Evolutionary conservation across 345 rosid species (phyloP).

Genomic region (Gossypium herbaceum): DNA sequence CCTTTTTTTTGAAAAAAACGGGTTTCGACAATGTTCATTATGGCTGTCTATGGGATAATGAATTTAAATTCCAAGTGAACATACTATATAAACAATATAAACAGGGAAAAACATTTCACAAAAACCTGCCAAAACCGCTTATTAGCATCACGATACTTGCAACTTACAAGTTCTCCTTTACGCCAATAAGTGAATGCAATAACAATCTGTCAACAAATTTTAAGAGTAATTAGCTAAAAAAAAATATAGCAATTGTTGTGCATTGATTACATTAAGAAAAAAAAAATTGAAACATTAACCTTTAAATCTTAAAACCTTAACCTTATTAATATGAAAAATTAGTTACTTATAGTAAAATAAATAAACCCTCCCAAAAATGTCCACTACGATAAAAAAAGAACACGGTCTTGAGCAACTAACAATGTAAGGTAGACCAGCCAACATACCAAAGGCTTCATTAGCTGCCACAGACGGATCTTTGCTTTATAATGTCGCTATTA

Average conservation of each 20-base stretch:
- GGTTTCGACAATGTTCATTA: not conserved
- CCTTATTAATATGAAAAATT: not conserved
- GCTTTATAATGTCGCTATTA: too few relatives aligned
- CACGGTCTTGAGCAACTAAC: too few relatives aligned
- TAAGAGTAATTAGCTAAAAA: slow-evolving; percentile 13
- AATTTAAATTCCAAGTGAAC: not conserved
- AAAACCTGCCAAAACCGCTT: slow-evolving; percentile 81
- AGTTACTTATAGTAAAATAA: not conserved
- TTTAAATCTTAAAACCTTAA: not conserved
- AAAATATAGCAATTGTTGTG: not conserved
- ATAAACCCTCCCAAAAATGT: not conserved
- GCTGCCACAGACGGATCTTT: too few relatives aligned
- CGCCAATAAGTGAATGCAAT: slow-evolving; percentile 87
- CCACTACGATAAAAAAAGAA: not conserved
- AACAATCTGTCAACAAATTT: slow-evolving; percentile 48
- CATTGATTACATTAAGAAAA: not conserved
- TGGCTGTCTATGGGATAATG: not conserved
- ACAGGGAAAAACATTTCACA: slow-evolving; percentile 6
- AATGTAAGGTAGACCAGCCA: too few relatives aligned
- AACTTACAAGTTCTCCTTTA: slow-evolving; percentile 62
- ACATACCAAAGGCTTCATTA: too few relatives aligned
- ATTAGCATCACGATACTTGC: slow-evolving; percentile 72
- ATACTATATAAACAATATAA: not conserved
- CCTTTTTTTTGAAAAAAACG: too few relatives aligned
- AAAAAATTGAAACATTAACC: not conserved